Percentiles rank a stretch among this genome's conserved stretches.
phyloP scores from a whole-genome alignment of 768 basidiomycete genomes.

The Trichaptum fuscoviolaceum region DNA sequence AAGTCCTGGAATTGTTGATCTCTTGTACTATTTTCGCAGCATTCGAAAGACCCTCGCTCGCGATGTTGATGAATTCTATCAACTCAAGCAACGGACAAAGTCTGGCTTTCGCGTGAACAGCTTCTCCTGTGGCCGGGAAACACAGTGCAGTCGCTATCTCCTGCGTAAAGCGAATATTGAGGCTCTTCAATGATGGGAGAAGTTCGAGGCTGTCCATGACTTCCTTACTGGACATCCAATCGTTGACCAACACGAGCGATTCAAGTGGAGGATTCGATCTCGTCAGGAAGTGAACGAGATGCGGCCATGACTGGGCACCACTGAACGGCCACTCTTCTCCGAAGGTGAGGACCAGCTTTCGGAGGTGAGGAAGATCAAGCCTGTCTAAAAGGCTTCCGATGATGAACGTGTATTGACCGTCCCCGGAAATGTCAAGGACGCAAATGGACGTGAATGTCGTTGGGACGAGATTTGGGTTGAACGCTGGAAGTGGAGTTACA shows the following conservation, averaged over 20 bases:
- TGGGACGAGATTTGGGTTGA: neutral
- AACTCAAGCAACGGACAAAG: neutral
- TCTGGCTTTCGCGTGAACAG: neutral
- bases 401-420: neutral
- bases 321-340: neutral
- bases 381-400: neutral
- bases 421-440: neutral
- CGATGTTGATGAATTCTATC: neutral
- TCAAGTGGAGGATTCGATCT: neutral
- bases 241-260: neutral
- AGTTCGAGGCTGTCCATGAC: neutral
- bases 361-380: neutral
- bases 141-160: neutral
- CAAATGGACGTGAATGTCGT: neutral
- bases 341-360: neutral
- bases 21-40: neutral
- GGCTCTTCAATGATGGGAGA: neutral
- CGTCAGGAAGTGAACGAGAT: neutral
- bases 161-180: neutral
- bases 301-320: neutral
- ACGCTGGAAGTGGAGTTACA: neutral
- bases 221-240: neutral
- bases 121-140: neutral
- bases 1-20: neutral
- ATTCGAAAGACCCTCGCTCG: neutral